Base-by-base conservation (phyloP, 2,329 filamentous ascomycete species). In the Aspergillus cejpii region DNA sequence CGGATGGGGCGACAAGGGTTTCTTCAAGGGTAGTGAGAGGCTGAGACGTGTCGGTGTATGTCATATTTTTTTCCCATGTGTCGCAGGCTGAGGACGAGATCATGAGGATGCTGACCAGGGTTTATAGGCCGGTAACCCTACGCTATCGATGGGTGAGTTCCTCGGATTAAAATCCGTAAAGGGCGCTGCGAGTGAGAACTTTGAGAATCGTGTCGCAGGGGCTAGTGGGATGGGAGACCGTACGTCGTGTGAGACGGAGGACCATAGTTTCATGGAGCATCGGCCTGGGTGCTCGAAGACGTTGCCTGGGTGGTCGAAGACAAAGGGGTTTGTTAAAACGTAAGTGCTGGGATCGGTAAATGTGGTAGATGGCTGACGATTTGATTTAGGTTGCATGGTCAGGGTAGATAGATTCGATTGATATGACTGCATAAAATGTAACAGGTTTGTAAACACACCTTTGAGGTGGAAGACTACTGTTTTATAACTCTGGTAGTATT, bases 101-200 rank as follows among this genome's bases (percentile, higher is more conserved):
- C n/a, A n/a, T 3, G n/a, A 2, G 31, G 31, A 34, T 17, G 5
- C 11, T 20, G 17, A 20, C 8, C 31, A 11, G 14, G 5, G 31
- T 6, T 20, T 19, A 27, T 11, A 63, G 59, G 49, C 52, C 8
- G 41, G 38, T 1, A 57, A 54, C 43, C 53, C 62, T 3, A 45
- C 41, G 20, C 52, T 52, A 17, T 60, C 59, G 3, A 57, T 59
- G 37, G 58, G 58, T 21, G 41, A 51, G 2, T 63, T 63, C 39
- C 50, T 61, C 14, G 56, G 57, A 24, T 46, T 66, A 3, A 19
- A 41, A 1, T 47, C 62, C 2, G 62, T 66, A 42, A 65, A 65
- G 44, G 20, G 23, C 2, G 53, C 50, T 0, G 61, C 56, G 1
- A 51, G 56, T 20, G 31, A 44, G 1, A 54, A 61, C 10, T 60